A percentile compares a stretch with the other conserved stretches of the same genome.
Evolutionary conservation across 176 grass and related monocot species (phyloP).

Genomic region (Zea luxurians): DNA sequence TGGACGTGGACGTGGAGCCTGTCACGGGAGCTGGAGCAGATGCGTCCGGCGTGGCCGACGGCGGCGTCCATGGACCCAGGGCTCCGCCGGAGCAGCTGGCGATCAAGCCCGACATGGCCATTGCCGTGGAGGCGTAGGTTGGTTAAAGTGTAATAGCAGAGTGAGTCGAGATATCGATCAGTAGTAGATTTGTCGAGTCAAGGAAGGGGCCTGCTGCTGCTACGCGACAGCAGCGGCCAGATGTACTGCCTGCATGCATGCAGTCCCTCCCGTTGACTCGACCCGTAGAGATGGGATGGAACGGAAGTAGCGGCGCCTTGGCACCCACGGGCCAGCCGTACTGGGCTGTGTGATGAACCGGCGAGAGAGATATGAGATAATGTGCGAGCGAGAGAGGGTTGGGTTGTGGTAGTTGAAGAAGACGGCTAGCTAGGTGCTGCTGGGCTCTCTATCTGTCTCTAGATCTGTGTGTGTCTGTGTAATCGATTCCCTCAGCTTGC

Average conservation of each 20-base stretch:
- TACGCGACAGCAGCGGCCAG: neutral
- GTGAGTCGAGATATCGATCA: neutral
- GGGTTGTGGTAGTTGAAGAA: neutral
- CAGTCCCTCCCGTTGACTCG: neutral
- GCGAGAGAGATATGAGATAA: neutral
- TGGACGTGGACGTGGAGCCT: conserved; percentile 12
- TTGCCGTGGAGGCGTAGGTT: conserved; percentile 27
- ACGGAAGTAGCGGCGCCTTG: conserved; percentile 26
- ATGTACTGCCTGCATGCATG: conserved; percentile 25
- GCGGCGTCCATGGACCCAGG: neutral
- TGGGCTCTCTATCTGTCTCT: neutral
- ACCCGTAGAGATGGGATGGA: neutral
- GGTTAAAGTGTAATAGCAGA: neutral
- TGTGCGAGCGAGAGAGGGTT: neutral
- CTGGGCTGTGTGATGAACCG: conserved; percentile 20
- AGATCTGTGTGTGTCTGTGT: neutral
- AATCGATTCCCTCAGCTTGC: neutral
- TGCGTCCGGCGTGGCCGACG: neutral
- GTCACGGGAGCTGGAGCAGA: neutral
- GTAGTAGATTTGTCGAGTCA: neutral
- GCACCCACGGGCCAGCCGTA: conserved; percentile 10
- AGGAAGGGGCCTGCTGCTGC: neutral
- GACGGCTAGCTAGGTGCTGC: neutral
- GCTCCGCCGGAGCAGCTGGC: neutral
- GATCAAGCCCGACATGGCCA: conserved; percentile 38